These are phyloP conservation scores for Schwanniomyces sp. DNA, from an alignment of 805 yeast genomes.

Conservation along the genomic window DNA sequence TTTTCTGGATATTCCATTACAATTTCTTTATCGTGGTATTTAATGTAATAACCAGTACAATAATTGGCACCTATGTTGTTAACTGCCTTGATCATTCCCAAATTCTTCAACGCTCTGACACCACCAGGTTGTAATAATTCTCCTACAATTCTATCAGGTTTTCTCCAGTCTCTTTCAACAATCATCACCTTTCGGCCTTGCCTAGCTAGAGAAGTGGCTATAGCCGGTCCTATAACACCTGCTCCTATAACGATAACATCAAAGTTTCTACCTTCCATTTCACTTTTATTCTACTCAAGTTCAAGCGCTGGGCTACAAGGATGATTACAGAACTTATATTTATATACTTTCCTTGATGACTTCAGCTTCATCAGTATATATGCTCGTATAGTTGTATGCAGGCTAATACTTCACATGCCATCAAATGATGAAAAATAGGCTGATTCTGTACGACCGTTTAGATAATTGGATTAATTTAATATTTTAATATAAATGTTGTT, in stretches of 20 bases:
- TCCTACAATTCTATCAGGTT: constrained; percentile 96
- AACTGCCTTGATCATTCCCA: constrained; percentile 79
- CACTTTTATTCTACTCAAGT: not conserved
- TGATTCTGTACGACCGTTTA: not conserved
- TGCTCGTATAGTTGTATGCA: not conserved
- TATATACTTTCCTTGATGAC: not conserved
- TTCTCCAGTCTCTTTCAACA: constrained; percentile 85
- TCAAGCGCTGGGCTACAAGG: not conserved
- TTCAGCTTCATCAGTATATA: not conserved
- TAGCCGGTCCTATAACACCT: constrained; percentile 95
- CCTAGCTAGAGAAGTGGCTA: constrained; percentile 86
- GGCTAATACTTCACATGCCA: not conserved
- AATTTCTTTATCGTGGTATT: constrained; percentile 58
- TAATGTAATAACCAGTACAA: constrained; percentile 78
- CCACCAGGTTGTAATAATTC: constrained; percentile 98
- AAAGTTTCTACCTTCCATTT: constrained; percentile 33
- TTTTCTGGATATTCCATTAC: constrained; percentile 73
- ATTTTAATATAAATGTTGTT: no score
- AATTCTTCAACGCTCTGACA: constrained; percentile 72
- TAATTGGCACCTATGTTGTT: constrained; percentile 76
- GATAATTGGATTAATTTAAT: not conserved
- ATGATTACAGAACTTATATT: not conserved
- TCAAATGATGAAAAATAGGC: not conserved
- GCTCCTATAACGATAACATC: constrained; percentile 96
- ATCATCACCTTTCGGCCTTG: constrained; percentile 83